A percentile compares a stretch with the other conserved stretches of the same genome.
These are phyloP conservation scores for Nitzschia palea DNA, from an alignment of 108 stramenopile genomes.

Conservation along the genomic window DNA sequence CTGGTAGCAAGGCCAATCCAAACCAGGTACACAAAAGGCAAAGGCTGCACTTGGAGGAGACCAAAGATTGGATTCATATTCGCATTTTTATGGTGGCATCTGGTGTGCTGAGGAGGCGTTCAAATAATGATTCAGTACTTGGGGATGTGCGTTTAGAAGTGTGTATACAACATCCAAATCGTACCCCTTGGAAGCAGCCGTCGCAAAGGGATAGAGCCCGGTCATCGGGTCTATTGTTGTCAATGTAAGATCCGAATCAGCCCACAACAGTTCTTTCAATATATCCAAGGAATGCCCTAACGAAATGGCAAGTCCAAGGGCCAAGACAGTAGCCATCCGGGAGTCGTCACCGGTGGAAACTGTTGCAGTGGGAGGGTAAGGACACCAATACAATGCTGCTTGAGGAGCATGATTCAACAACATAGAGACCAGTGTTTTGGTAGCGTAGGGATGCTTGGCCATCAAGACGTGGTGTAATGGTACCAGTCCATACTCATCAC, in stretches of 20 bases:
- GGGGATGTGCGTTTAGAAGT: conserved; percentile 25
- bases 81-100: no score
- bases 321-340: background rate
- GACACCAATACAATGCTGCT: background rate
- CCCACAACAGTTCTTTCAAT: conserved; percentile 14
- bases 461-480: conserved; percentile 34
- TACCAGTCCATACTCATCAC: conserved; percentile 16
- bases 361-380: background rate
- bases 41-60: no score
- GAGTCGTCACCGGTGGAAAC: background rate
- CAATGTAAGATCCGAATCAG: conserved; percentile 17
- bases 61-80: no score
- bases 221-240: conserved; percentile 20
- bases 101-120: no score
- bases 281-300: conserved; percentile 14
- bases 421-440: conserved; percentile 7
- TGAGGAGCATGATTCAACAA: conserved; percentile 10
- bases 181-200: conserved; percentile 19
- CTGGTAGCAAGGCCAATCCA: no score
- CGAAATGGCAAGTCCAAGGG: conserved; percentile 8
- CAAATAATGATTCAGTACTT: conserved; percentile 12
- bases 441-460: conserved; percentile 18
- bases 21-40: no score
- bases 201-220: conserved; percentile 21
- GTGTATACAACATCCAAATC: conserved; percentile 15